Base-by-base conservation (phyloP, 345 rosid species). In the Gossypium bickii region DNA sequence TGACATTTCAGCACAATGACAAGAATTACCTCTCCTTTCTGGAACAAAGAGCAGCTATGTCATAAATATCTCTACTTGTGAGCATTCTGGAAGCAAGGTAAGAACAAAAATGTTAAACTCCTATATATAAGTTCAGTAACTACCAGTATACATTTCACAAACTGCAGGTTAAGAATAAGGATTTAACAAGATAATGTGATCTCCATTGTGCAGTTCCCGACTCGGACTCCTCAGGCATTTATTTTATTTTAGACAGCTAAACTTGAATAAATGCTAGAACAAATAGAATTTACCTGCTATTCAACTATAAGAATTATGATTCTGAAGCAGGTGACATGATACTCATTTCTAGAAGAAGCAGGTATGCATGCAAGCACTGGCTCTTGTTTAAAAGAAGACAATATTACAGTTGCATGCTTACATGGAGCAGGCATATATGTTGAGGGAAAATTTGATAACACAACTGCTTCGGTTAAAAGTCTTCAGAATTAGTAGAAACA, bases 31-130 rank as follows among this genome's bases (percentile, higher is more conserved):
- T 91, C 86, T 92, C 90, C 17, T 86, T 68, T 53, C 86, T 83
- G 9, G 92, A 83, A 87, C 97, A 92, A 65, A 94, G 93, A 67
- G 97, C 93, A 49, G 92, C 84, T 79, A 91, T 92, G 92, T 91
- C 98, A 47, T 90, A 89, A 66, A 92, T 86, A 47, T 85, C 95
- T 82, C 81, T 85, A 72, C 82, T 79, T 52, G 89, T 87, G 71
- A 94, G 89, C 70, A 82, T 83, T 82, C 97, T 89, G 87, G 57
- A 66, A 58, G 60, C 66, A 76, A 74, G 12, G 24, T 24, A 58
- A 41, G 20, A 29, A 64, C 20, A 11, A n/a, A 45, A 58, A 34
- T 20, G 22, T 51, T 51, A 34, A 65, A 38, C 20, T 24, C 18
- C 16, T 9, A 51, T 34, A 61, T 8, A 25, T 20, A 61, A 41